Conservation (phyloP, 352 stramenopile genomes). For the Pythium aquatile region DNA sequence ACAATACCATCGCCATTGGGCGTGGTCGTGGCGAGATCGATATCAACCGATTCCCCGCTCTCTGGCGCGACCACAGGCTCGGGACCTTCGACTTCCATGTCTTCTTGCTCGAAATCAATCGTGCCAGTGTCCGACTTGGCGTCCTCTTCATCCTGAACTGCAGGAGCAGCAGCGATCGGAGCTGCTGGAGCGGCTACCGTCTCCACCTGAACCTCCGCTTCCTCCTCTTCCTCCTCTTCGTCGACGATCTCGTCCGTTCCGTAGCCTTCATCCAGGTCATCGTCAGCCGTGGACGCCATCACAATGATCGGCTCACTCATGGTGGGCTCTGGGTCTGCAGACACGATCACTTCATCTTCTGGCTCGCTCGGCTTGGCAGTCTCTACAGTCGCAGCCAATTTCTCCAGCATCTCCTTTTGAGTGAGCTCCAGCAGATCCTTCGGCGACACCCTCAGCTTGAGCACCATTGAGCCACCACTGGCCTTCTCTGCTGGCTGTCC, state of each 20-base stretch:
- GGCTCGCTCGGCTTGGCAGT: background rate
- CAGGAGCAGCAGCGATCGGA: background rate
- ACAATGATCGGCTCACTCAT: background rate
- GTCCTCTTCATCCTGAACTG: background rate
- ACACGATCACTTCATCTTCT: background rate
- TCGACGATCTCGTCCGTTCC: constrained; percentile 10
- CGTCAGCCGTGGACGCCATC: background rate
- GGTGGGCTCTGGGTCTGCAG: background rate
- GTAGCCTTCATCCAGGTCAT: constrained; percentile 13
- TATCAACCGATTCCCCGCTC: background rate
- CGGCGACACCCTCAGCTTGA: constrained; percentile 11
- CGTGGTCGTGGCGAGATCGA: background rate
- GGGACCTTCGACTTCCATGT: constrained; percentile 1
- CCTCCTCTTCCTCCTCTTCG: background rate
- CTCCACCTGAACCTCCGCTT: background rate
- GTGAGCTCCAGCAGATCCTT: constrained; percentile 1
- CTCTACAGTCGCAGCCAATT: background rate
- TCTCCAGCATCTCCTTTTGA: constrained; percentile 2
- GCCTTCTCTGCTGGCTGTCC: background rate
- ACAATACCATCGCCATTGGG: background rate
- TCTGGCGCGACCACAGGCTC: background rate
- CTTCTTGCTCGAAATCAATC: constrained; percentile 18
- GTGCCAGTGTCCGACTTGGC: constrained; percentile 21
- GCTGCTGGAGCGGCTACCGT: background rate
- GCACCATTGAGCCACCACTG: background rate